Evolutionary conservation across 768 basidiomycete genomes (phyloP), one percentile per base, ranked within the genome.

Genomic region (Mycena polygramma): DNA sequence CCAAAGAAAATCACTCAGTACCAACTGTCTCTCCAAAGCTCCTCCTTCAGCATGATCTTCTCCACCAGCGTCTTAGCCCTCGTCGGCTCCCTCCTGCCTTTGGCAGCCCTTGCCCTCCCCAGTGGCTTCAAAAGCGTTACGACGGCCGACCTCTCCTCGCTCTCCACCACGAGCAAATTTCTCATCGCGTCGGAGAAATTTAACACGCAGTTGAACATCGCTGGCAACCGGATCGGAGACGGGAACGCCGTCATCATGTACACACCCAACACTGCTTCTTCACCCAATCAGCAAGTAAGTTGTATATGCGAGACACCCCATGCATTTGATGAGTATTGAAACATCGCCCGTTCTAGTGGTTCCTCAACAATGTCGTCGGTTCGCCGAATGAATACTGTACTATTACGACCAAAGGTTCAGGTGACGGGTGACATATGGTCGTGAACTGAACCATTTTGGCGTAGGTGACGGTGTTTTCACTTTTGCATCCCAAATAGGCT

Each of bases 151-250:
- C 49, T 63, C 61, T 63, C 61, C 43, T 30, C 61, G 11, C 26
- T 63, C 39, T 49, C 61, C n/a, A 46, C 48, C 48, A 61, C 60
- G 51, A 61, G 60, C 60, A 51, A 39, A 7, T 61, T 61, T 51
- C 43, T 51, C 22, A 51, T 61, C 19, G 60, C 60, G 8, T 61
- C 60, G 20, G 9, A 36, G 60, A 19, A 39, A 36, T 61, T 61
- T 51, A 48, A 48, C n/a, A 61, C 60, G 45, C 35, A 30, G 26
- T 22, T 61, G 46, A 61, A 61, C 60, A 11, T 61, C 24, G 45
- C 9, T 46, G 26, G n/a, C 36, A 14, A 7, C 60, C 10, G 8
- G 3, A 61, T 46, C 19, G 60, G 60, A 0, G 15, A 61, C 11
- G 60, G 60, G 13, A 19, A 37, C 5, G n/a, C 60, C 14, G 60